Base-by-base conservation (phyloP, 2,329 filamentous ascomycete species). In the Podosphaera xanthii region DNA sequence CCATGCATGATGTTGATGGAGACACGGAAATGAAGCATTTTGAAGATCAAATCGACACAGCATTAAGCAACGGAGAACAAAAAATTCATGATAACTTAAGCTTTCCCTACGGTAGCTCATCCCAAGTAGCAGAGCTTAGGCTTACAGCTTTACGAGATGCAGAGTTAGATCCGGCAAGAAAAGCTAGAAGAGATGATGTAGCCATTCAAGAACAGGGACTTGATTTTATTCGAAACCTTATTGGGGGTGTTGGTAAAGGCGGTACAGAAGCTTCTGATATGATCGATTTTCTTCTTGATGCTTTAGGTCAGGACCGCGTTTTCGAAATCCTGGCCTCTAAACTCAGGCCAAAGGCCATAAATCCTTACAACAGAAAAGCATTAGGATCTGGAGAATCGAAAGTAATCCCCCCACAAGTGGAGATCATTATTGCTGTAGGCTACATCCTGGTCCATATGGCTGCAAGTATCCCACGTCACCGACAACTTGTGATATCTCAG, bases 151-250 rank as follows among this genome's bases (percentile, higher is more conserved):
- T 83, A 10, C 77, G 82, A 60, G 83, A 86, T 58, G 75, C 78
- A 12, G 87, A 92, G 67, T 72, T 83, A 53, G 84, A 86, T 62
- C 79, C 82, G 31, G 75, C 77, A 33, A 77, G 82, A 36, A 83
- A 83, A 67, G 81, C 83, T 22, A 79, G 84, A 58, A 82, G 82
- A 63, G 86, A 95, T 63, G 87, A 94, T 63, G 76, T 90, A 44
- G 83, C 83, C 1, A 86, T 96, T 35, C 91, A 97, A 71, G 88
- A 95, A 68, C 90, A 97, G 71, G 87, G 84, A 0, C 78, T 97
- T 22, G 85, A 94, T 65, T 84, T 97, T 65, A 81, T 98, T 62
- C 80, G 91, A 59, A 98, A 98, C 70, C 75, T 97, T 38, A 86
- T 96, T 64, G 85, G 84, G 60, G 64, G 80, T 70, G 64, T 76